Percentiles rank a stretch among this genome's conserved stretches.
These are phyloP conservation scores for Boletus subparvulus DNA, from an alignment of 768 basidiomycete genomes.

Conservation along the genomic window DNA sequence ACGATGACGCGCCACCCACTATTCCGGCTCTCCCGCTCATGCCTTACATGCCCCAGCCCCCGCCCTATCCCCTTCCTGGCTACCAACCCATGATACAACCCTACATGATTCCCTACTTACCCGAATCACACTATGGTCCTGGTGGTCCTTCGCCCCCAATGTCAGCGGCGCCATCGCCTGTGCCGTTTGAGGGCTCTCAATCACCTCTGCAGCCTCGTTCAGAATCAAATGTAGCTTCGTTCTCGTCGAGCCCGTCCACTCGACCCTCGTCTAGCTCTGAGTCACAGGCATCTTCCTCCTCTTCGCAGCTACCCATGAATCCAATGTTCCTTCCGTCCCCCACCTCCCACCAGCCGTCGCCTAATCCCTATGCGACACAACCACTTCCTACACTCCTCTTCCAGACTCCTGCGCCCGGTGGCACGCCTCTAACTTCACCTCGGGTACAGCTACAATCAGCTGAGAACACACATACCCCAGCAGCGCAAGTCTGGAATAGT, in stretches of 20 bases:
- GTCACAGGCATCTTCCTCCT: constrained; percentile 21
- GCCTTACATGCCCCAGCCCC: not conserved
- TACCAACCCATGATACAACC: constrained; percentile 17
- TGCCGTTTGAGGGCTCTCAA: constrained; percentile 12
- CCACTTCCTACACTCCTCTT: constrained; percentile 1
- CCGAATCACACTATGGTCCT: constrained; percentile 31
- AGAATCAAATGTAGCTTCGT: constrained; percentile 10
- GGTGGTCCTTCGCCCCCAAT: constrained; percentile 53
- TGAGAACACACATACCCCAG: not conserved
- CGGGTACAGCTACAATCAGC: constrained; percentile 1
- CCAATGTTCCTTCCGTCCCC: constrained; percentile 3
- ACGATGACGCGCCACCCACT: not conserved
- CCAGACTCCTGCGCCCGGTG: not conserved
- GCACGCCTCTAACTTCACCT: not conserved
- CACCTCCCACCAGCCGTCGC: constrained; percentile 11
- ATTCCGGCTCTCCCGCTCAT: not conserved
- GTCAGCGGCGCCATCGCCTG: constrained; percentile 51
- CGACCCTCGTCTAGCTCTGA: constrained; percentile 8
- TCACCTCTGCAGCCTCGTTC: constrained; percentile 10
- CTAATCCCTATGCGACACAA: constrained; percentile 8
- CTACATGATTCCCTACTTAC: constrained; percentile 24
- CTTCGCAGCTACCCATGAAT: constrained; percentile 9
- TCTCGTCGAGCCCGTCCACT: constrained; percentile 15
- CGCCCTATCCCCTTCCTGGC: not conserved
- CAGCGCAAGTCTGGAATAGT: constrained; percentile 12